Conservation (phyloP, 1,284 basidiomycete genomes). For the Apiotrichum brassicae region DNA sequence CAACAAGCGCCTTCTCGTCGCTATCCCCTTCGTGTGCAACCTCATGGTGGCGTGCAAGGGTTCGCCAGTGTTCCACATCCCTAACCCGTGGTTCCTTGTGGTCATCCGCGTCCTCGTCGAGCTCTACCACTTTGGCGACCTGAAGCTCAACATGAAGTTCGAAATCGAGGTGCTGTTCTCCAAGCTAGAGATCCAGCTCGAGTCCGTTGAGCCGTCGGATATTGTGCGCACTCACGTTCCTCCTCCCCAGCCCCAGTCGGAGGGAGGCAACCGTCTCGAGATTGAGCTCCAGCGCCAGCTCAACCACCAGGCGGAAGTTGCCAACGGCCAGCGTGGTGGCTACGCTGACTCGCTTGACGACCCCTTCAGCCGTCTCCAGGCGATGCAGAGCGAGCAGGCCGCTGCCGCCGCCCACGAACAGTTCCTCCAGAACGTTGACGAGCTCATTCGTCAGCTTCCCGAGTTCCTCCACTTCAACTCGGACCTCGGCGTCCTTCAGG, state of each 20-base stretch:
- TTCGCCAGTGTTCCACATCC: conserved; percentile 87
- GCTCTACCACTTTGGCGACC: conserved; percentile 91
- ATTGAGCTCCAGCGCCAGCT: conserved; percentile 37
- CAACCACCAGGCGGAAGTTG: conserved; percentile 18
- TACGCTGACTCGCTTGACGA: conserved; percentile 28
- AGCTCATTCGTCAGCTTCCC: conserved; percentile 63
- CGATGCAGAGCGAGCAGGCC: conserved; percentile 41
- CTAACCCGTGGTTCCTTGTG: conserved; percentile 98
- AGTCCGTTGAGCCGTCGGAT: conserved; percentile 74
- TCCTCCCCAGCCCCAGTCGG: conserved; percentile 39
- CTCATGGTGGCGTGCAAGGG: conserved; percentile 83
- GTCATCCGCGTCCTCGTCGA: conserved; percentile 87
- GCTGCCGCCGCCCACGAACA: conserved; percentile 45
- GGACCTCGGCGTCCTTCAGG: conserved; percentile 57
- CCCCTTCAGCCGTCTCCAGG: conserved; percentile 40
- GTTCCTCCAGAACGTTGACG: conserved; percentile 48
- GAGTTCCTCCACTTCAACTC: conserved; percentile 71
- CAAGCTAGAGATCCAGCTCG: conserved; percentile 79
- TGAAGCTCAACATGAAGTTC: conserved; percentile 96
- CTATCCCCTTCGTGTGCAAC: conserved; percentile 98
- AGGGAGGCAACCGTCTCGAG: conserved; percentile 37
- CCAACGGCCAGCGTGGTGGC: conserved; percentile 23
- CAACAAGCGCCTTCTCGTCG: conserved; percentile 81
- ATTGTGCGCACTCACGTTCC: conserved; percentile 54
- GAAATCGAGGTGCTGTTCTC: conserved; percentile 98